These are phyloP conservation scores for Coemansia biformis DNA, from an alignment of 192 early-diverging fungal genomes.

Conservation along the genomic window DNA sequence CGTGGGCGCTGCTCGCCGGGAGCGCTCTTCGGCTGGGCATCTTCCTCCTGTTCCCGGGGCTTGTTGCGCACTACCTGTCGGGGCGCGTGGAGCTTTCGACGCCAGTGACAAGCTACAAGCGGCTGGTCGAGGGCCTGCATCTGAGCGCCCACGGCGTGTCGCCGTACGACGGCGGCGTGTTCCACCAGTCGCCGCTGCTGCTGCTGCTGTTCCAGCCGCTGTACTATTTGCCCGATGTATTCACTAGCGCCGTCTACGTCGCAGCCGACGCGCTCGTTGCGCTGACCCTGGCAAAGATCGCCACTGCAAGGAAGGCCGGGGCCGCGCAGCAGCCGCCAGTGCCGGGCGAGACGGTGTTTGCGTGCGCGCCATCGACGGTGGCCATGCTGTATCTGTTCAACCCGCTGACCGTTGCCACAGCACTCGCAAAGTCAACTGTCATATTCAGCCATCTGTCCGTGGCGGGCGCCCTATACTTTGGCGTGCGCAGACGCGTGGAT, in stretches of 20 bases:
- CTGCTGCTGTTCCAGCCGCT: slow-evolving; percentile 67
- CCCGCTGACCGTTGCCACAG: slow-evolving; percentile 72
- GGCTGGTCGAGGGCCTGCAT: slow-evolving; percentile 80
- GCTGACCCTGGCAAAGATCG: slow-evolving; percentile 55
- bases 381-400: slow-evolving; percentile 68
- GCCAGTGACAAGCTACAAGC: slow-evolving; percentile 82
- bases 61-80: slow-evolving; percentile 44
- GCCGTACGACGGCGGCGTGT: slow-evolving; percentile 83
- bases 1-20: slow-evolving; percentile 11
- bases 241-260: slow-evolving; percentile 55
- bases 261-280: slow-evolving; percentile 64
- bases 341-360: slow-evolving; percentile 46
- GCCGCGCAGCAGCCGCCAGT: slow-evolving; percentile 7
- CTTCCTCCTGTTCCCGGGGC: slow-evolving; percentile 36
- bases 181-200: slow-evolving; percentile 84
- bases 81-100: slow-evolving; percentile 74
- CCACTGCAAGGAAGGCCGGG: slow-evolving; percentile 47
- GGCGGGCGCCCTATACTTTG: slow-evolving; percentile 68
- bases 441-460: slow-evolving; percentile 71
- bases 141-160: slow-evolving; percentile 67
- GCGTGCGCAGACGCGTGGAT: slow-evolving; percentile 46
- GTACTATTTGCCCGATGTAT: slow-evolving; percentile 49
- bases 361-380: slow-evolving; percentile 32
- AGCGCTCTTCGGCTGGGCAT: slow-evolving; percentile 37
- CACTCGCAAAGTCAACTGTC: slow-evolving; percentile 68